Evolutionary conservation across 2,329 filamentous ascomycete genomes (phyloP).

Genomic region (Fusarium sp.): DNA sequence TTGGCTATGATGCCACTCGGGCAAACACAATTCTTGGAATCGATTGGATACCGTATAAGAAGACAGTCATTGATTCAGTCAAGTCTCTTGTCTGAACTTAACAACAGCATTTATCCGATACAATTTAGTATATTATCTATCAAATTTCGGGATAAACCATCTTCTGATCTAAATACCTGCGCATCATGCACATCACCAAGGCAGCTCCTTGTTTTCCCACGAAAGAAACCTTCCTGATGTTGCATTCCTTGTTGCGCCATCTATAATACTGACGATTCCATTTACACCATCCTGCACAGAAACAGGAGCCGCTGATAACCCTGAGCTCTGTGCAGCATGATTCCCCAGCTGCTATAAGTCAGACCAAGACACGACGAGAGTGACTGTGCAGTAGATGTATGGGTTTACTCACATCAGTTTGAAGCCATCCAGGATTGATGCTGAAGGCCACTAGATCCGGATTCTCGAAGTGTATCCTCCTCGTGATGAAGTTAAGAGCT

Average conservation of each 20-base stretch:
- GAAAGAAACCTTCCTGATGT: not conserved
- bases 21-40: not conserved
- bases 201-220: not conserved
- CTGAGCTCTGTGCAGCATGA: not conserved
- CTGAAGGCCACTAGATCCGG: not conserved
- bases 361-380: too few species aligned
- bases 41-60: not conserved
- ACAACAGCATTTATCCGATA: too few species aligned
- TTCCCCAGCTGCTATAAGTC: not conserved
- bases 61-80: not conserved
- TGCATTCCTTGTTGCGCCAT: not conserved
- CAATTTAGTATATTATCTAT: too few species aligned
- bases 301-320: not conserved
- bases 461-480: not conserved
- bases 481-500: not conserved
- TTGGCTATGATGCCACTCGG: not conserved
- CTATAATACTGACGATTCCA: not conserved
- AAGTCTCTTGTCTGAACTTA: not conserved
- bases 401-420: not conserved
- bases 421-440: not conserved
- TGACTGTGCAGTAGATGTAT: accelerated
- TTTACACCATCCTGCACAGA: not conserved
- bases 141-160: not conserved
- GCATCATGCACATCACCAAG: not conserved
- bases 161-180: not conserved